Conservation (phyloP, 179 eudicot species). For the Spergularia azorica region DNA sequence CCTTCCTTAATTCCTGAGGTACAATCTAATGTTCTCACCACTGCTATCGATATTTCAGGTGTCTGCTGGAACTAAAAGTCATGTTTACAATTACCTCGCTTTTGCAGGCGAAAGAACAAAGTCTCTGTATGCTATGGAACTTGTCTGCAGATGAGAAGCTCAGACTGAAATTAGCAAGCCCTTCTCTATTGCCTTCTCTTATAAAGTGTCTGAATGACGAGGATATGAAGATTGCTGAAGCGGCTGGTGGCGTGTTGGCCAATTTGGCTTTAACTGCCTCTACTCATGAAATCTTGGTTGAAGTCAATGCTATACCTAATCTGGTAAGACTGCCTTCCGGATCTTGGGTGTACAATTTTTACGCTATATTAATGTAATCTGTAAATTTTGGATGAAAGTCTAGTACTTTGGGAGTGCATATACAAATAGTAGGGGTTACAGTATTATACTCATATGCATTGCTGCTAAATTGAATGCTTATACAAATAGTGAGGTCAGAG, state of each 20-base stretch:
- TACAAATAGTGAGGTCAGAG: neutral
- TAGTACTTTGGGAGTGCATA: neutral
- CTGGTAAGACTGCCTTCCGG: slow-evolving; percentile 49
- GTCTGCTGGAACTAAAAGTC: neutral
- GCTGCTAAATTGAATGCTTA: neutral
- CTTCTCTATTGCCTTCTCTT: slow-evolving; percentile 63
- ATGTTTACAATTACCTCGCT: slow-evolving; percentile 3
- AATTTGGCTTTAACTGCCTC: slow-evolving; percentile 56
- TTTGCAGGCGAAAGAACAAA: slow-evolving; percentile 86
- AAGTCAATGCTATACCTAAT: slow-evolving; percentile 74
- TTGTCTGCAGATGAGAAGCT: slow-evolving; percentile 75
- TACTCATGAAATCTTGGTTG: slow-evolving; percentile 67
- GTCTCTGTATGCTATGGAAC: slow-evolving; percentile 69
- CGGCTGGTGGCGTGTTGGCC: slow-evolving; percentile 80
- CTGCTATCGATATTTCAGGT: neutral
- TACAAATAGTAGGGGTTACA: neutral
- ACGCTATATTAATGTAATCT: neutral
- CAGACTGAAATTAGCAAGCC: slow-evolving; percentile 51
- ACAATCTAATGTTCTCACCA: neutral
- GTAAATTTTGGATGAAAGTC: neutral
- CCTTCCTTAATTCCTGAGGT: slow-evolving; percentile 68
- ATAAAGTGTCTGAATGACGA: slow-evolving; percentile 72
- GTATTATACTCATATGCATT: neutral
- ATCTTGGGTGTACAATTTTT: slow-evolving; percentile 8
- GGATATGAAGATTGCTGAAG: slow-evolving; percentile 58